Evolutionary conservation across 495 filamentous ascomycete species (phyloP).

Genomic region (Xylaria telfairii): DNA sequence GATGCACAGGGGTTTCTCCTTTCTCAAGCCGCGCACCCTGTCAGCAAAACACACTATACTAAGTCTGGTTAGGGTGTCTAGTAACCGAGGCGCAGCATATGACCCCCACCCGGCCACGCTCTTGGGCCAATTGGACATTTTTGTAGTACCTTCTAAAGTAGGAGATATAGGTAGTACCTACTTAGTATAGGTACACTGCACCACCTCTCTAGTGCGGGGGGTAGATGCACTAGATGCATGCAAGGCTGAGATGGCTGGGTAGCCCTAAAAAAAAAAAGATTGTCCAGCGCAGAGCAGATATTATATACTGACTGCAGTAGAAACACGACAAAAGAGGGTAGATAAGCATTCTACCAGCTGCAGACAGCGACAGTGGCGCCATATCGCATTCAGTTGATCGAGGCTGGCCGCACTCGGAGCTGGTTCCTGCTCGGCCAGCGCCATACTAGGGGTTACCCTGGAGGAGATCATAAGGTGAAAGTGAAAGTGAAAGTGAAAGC

Average conservation of each 20-base stretch:
- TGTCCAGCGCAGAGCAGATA: neutral
- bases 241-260: conserved; percentile 12
- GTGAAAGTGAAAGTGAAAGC: too few species aligned
- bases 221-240: neutral
- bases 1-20: conserved; percentile 4
- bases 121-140: conserved; percentile 1
- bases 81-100: conserved; percentile 1
- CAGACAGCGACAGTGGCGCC: conserved; percentile 15
- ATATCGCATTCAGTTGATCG: neutral
- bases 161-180: too few species aligned
- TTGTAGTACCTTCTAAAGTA: too few species aligned
- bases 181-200: neutral
- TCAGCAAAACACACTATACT: neutral
- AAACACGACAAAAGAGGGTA: neutral
- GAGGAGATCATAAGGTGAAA: too few species aligned
- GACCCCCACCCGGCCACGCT: neutral
- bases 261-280: neutral
- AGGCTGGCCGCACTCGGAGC: conserved; percentile 17
- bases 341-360: neutral
- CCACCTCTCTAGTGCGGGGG: neutral
- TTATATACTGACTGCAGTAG: too few species aligned
- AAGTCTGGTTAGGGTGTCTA: neutral
- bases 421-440: neutral
- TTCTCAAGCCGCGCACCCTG: neutral
- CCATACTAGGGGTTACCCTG: too few species aligned